These are phyloP conservation scores for Citrus australasica DNA, from an alignment of 345 rosid genomes.

Conservation along the genomic window DNA sequence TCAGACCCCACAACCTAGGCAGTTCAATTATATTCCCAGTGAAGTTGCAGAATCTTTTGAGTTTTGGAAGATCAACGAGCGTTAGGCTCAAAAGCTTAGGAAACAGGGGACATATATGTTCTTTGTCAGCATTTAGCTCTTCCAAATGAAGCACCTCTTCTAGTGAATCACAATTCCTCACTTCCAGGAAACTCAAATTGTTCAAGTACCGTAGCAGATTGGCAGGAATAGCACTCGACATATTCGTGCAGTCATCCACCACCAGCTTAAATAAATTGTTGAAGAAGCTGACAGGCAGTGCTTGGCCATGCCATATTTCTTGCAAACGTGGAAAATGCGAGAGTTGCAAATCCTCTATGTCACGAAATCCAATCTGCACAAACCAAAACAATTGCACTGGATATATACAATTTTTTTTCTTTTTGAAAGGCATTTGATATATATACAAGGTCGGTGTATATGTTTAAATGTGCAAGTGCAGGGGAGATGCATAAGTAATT, in stretches of 20 bases:
- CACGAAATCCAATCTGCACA: too few relatives aligned
- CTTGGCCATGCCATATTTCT: too few relatives aligned
- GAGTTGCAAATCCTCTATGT: accelerated
- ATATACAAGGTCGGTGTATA: too few relatives aligned
- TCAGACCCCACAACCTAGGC: not conserved
- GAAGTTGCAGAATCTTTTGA: not conserved
- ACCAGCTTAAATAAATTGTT: too few relatives aligned
- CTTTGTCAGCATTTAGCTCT: not conserved
- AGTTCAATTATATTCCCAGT: not conserved
- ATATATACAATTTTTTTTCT: too few relatives aligned
- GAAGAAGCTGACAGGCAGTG: too few relatives aligned
- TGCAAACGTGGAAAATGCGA: too few relatives aligned
- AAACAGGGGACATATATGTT: not conserved
- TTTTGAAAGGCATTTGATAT: too few relatives aligned
- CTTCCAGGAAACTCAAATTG: accelerated
- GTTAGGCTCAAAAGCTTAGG: accelerated
- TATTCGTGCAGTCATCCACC: too few relatives aligned
- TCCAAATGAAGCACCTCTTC: not conserved
- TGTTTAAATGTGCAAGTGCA: too few relatives aligned
- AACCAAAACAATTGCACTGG: too few relatives aligned
- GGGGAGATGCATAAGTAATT: too few relatives aligned
- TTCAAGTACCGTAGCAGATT: not conserved
- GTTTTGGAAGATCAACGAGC: not conserved
- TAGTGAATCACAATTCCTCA: not conserved
- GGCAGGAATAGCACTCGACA: not conserved